phyloP scores from a whole-genome alignment of 495 filamentous ascomycete species.

The Bryoglossum gracile region DNA sequence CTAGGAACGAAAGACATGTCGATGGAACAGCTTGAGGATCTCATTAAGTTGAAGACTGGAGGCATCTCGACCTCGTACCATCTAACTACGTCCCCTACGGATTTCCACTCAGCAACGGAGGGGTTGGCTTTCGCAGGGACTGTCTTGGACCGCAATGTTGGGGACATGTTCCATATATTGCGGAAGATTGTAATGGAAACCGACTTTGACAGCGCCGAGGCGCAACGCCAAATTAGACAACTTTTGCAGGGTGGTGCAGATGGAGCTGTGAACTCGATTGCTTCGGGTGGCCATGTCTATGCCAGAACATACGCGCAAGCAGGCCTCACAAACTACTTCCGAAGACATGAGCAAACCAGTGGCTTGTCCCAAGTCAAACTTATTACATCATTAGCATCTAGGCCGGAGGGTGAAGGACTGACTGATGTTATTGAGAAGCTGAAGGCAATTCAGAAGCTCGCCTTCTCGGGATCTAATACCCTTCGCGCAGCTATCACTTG shows the following conservation, averaged over 20 bases:
- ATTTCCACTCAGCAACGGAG: constrained; percentile 63
- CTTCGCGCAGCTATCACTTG: constrained; percentile 85
- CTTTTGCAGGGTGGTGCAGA: constrained; percentile 77
- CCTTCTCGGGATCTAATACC: constrained; percentile 47
- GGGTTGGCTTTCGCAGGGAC: constrained; percentile 76
- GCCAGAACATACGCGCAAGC: constrained; percentile 79
- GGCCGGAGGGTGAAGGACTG: constrained; percentile 53
- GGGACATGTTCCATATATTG: constrained; percentile 82
- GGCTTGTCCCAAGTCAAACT: constrained; percentile 85
- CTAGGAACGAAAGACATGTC: constrained; percentile 78
- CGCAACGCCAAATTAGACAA: constrained; percentile 74
- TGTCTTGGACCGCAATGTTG: constrained; percentile 81
- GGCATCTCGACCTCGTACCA: constrained; percentile 76
- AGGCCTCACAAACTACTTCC: constrained; percentile 60
- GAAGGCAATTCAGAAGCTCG: constrained; percentile 75
- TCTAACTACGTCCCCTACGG: constrained; percentile 63
- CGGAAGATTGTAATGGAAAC: constrained; percentile 76
- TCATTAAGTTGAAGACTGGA: constrained; percentile 95
- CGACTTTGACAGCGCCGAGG: constrained; percentile 75
- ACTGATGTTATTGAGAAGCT: constrained; percentile 75
- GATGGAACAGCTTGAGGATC: constrained; percentile 92
- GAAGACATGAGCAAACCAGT: constrained; percentile 69
- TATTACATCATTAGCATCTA: constrained; percentile 52
- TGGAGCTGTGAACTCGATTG: constrained; percentile 86
- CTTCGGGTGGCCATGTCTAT: constrained; percentile 77